Evolutionary conservation across 352 stramenopile species (phyloP).

Genomic region (Globisporangium splendens): DNA sequence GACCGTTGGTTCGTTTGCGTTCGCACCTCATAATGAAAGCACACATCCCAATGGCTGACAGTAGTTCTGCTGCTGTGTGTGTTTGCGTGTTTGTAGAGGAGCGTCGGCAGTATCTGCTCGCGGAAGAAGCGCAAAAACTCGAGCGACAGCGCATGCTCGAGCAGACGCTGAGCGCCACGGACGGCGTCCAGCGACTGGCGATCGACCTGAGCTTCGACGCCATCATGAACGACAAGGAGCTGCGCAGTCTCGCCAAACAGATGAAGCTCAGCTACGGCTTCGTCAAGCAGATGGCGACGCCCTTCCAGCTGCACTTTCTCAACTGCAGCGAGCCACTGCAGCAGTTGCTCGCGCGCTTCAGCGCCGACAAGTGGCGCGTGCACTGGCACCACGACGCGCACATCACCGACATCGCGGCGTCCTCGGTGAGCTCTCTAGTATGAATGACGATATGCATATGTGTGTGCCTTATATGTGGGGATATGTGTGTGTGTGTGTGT

Average conservation of each 20-base stretch:
- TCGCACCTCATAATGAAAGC: conserved; percentile 1
- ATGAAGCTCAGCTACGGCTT: conserved; percentile 69
- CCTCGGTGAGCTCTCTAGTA: conserved; percentile 11
- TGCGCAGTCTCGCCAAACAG: conserved; percentile 72
- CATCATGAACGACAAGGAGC: conserved; percentile 85
- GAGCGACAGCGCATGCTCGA: conserved; percentile 13
- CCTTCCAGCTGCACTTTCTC: conserved; percentile 62
- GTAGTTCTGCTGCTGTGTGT: not conserved
- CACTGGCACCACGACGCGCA: conserved; percentile 38
- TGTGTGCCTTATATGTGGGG: not conserved
- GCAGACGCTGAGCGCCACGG: conserved; percentile 26
- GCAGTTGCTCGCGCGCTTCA: conserved; percentile 56
- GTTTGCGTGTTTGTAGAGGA: conserved; percentile 30
- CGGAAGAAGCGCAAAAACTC: conserved; percentile 35
- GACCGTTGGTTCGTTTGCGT: conserved; percentile 35
- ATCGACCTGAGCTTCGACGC: conserved; percentile 71
- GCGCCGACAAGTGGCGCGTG: conserved; percentile 55
- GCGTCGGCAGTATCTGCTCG: conserved; percentile 37
- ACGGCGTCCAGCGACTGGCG: conserved; percentile 38
- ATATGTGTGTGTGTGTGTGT: not conserved
- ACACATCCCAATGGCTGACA: not conserved
- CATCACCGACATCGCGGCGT: conserved; percentile 34
- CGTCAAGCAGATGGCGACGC: conserved; percentile 58
- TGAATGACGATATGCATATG: not conserved
- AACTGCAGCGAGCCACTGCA: conserved; percentile 48